Conservation (phyloP, 352 stramenopile species). For the Phytophthora kernoviae region DNA sequence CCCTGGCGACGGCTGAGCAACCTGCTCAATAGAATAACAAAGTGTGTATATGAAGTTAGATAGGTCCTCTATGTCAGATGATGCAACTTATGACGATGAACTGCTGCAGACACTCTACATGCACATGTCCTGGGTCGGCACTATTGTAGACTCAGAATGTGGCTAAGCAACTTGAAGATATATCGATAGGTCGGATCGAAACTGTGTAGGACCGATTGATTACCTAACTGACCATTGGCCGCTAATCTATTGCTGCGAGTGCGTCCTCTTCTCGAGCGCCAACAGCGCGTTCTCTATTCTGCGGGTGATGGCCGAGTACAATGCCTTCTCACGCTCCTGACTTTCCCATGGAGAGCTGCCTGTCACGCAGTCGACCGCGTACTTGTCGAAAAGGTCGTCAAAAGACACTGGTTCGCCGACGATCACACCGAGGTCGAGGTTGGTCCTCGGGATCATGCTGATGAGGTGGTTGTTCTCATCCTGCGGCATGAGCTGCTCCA, state of each 20-base stretch:
- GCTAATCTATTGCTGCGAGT: slow-evolving; percentile 22
- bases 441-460: slow-evolving; percentile 58
- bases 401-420: slow-evolving; percentile 83
- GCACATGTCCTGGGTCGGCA: too few species aligned
- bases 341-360: slow-evolving; percentile 59
- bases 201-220: background rate
- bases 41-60: background rate
- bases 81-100: too few species aligned
- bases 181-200: too few species aligned
- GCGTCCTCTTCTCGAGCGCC: slow-evolving; percentile 51
- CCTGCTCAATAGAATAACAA: background rate
- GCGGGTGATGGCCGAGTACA: slow-evolving; percentile 87
- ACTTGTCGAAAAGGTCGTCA: slow-evolving; percentile 81
- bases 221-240: background rate
- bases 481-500: slow-evolving; percentile 89
- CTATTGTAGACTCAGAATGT: too few species aligned
- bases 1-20: background rate
- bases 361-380: slow-evolving; percentile 47
- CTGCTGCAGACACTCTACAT: too few species aligned
- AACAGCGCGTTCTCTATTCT: slow-evolving; percentile 84
- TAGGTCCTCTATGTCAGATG: too few species aligned
- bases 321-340: slow-evolving; percentile 62
- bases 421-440: slow-evolving; percentile 57
- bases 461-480: slow-evolving; percentile 76
- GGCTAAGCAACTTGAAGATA: too few species aligned